Evolutionary conservation across 1,284 basidiomycete genomes (phyloP).

Genomic region (Inonotus obliquus): DNA sequence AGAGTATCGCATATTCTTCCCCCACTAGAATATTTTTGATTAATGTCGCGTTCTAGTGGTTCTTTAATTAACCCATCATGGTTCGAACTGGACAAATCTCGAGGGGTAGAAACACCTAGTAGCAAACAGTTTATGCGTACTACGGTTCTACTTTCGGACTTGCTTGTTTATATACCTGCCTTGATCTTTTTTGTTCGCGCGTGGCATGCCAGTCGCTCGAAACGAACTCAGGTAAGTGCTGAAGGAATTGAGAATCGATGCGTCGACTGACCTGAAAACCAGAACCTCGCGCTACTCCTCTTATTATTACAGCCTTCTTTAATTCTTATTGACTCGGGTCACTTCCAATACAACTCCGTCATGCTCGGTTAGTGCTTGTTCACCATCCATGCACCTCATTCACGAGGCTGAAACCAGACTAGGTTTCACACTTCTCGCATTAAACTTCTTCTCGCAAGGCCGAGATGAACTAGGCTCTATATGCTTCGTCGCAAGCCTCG

Average conservation of each 20-base stretch:
- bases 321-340: slow-evolving; percentile 84
- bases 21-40: not conserved
- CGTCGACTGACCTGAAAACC: slow-evolving; percentile 5
- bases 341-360: slow-evolving; percentile 91
- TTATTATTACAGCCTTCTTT: slow-evolving; percentile 82
- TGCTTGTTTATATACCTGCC: slow-evolving; percentile 73
- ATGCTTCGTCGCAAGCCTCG: slow-evolving; percentile 78
- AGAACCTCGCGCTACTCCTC: slow-evolving; percentile 72
- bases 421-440: slow-evolving; percentile 69
- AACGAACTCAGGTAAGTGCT: slow-evolving; percentile 59
- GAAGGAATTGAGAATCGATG: slow-evolving; percentile 3
- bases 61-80: slow-evolving; percentile 64
- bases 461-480: slow-evolving; percentile 74
- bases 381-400: not conserved
- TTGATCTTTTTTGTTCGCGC: slow-evolving; percentile 54
- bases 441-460: slow-evolving; percentile 65
- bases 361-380: slow-evolving; percentile 64
- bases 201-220: slow-evolving; percentile 64
- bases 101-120: slow-evolving; percentile 68
- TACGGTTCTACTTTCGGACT: slow-evolving; percentile 69
- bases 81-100: slow-evolving; percentile 71
- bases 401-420: not conserved
- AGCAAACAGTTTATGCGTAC: slow-evolving; percentile 79
- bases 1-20: slow-evolving; percentile 25
- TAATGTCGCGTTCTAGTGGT: slow-evolving; percentile 41